A percentile compares a stretch with the other conserved stretches of the same genome.
Conservation (phyloP, 2,329 filamentous ascomycete genomes). For the Leptographium lundbergii region DNA sequence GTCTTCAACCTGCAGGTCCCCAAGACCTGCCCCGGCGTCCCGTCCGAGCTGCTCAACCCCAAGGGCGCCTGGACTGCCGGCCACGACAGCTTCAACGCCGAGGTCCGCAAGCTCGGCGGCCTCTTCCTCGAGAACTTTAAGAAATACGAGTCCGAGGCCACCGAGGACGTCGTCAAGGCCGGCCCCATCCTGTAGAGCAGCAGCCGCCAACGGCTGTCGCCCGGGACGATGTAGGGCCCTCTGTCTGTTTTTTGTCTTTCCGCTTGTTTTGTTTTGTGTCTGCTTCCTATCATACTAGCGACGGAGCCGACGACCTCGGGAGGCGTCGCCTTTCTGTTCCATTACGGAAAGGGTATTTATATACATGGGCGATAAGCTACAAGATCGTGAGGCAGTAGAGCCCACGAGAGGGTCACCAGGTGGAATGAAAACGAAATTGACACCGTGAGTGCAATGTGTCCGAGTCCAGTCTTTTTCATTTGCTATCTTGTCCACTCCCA, state of each 20-base stretch:
- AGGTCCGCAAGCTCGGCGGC: conserved; percentile 79
- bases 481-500: too few relatives aligned
- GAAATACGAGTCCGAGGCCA: conserved; percentile 82
- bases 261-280: background rate
- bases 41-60: conserved; percentile 87
- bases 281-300: background rate
- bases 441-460: too few relatives aligned
- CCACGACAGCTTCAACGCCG: conserved; percentile 65
- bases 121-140: conserved; percentile 97
- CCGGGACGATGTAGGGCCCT: too few relatives aligned
- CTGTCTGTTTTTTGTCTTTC: background rate
- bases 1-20: conserved; percentile 97
- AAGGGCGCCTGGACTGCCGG: conserved; percentile 83
- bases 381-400: conserved; percentile 1
- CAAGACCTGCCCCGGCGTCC: conserved; percentile 79
- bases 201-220: background rate
- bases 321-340: background rate
- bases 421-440: background rate
- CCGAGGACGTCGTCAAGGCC: conserved; percentile 62
- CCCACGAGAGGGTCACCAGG: background rate
- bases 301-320: background rate
- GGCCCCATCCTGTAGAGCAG: conserved; percentile 29
- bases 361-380: background rate
- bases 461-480: too few relatives aligned
- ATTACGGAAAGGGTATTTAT: background rate